phyloP scores from a whole-genome alignment of 805 yeast species.

The Saturnispora ahearnii region DNA sequence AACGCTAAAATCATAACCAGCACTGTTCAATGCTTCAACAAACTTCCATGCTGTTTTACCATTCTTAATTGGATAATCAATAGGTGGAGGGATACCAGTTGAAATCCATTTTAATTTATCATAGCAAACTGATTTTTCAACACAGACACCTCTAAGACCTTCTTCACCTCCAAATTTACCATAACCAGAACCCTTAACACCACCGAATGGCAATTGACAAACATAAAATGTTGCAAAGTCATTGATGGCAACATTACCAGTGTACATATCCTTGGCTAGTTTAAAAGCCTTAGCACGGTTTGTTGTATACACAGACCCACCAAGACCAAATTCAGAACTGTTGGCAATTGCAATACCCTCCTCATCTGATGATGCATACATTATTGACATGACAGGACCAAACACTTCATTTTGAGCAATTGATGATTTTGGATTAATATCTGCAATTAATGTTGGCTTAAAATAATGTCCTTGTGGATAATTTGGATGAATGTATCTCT shows the following conservation, averaged over 20 bases:
- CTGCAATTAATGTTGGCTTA: slow-evolving; percentile 78
- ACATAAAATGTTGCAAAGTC: slow-evolving; percentile 96
- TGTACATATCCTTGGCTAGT: slow-evolving; percentile 54
- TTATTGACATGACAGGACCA: slow-evolving; percentile 81
- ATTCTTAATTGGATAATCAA: slow-evolving; percentile 85
- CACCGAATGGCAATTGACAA: slow-evolving; percentile 97
- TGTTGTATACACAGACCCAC: slow-evolving; percentile 81
- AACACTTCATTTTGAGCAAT: slow-evolving; percentile 88
- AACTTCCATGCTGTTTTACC: slow-evolving; percentile 83
- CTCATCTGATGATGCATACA: slow-evolving; percentile 57
- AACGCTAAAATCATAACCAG: slow-evolving; percentile 68
- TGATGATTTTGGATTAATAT: slow-evolving; percentile 66
- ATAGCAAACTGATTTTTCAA: slow-evolving; percentile 78
- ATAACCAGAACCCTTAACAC: slow-evolving; percentile 85
- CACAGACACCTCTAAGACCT: slow-evolving; percentile 85
- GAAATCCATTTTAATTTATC: slow-evolving; percentile 74
- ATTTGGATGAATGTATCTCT: slow-evolving; percentile 73
- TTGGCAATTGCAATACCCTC: slow-evolving; percentile 76
- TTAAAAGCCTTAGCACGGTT: slow-evolving; percentile 47
- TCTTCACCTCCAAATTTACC: slow-evolving; percentile 98
- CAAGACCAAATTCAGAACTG: slow-evolving; percentile 80
- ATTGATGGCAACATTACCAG: slow-evolving; percentile 94
- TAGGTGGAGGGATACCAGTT: slow-evolving; percentile 75
- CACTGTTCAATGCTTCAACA: slow-evolving; percentile 70
- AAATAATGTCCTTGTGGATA: slow-evolving; percentile 95